These are phyloP conservation scores for Curvularia lunata DNA, from an alignment of 2,329 filamentous ascomycete species.

Conservation along the genomic window DNA sequence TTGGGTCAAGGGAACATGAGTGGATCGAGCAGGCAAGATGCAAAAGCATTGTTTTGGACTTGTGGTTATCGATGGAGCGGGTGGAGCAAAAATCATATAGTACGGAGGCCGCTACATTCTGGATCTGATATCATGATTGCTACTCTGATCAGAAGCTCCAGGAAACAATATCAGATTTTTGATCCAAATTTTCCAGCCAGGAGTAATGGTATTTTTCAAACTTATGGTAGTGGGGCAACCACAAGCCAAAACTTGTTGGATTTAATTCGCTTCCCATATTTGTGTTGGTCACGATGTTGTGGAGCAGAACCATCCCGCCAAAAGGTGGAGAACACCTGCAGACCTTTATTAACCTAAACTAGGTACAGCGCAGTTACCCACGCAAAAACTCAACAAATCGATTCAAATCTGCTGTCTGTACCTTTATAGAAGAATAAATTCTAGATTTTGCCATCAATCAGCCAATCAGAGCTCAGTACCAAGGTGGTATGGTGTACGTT, in stretches of 20 bases:
- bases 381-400: neutral
- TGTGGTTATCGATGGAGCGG: neutral
- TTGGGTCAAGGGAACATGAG: neutral
- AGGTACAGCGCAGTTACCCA: neutral
- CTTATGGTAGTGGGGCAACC: neutral
- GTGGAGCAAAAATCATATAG: neutral
- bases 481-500: slow-evolving; percentile 27
- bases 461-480: slow-evolving; percentile 12
- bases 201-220: neutral
- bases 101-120: neutral
- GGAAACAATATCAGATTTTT: neutral
- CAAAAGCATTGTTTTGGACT: neutral
- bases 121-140: neutral
- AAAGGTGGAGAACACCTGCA: neutral
- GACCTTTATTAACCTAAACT: neutral
- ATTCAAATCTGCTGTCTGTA: neutral
- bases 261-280: neutral
- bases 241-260: neutral
- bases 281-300: neutral
- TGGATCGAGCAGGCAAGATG: neutral
- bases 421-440: neutral
- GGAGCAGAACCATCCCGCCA: neutral
- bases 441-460: neutral
- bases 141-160: neutral
- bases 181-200: neutral